A percentile compares a stretch with the other conserved stretches of the same genome.
phyloP scores from a whole-genome alignment of 2,329 filamentous ascomycete species.

The Myrmaecium sp. region DNA sequence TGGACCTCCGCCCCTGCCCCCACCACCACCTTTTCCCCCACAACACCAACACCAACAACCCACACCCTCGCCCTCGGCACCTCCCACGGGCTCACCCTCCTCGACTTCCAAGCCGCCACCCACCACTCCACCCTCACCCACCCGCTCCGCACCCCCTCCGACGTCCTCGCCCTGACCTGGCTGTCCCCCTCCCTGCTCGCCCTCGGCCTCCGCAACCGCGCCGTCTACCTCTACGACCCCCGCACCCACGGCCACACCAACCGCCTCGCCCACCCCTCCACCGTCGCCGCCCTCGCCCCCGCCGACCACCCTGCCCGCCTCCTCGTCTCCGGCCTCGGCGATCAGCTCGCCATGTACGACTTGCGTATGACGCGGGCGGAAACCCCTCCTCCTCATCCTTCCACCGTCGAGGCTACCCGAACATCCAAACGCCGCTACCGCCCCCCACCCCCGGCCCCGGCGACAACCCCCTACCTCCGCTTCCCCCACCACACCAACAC shows the following conservation, averaged over 20 bases:
- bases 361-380: constrained; percentile 11
- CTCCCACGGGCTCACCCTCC: constrained; percentile 9
- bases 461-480: neutral
- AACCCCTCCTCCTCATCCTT: neutral
- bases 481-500: neutral
- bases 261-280: constrained; percentile 12
- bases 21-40: constrained; percentile 6
- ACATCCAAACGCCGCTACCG: neutral
- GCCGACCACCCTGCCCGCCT: constrained; percentile 13
- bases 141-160: constrained; percentile 6
- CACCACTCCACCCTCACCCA: no score
- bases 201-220: constrained; percentile 16
- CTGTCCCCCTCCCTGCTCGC: constrained; percentile 14
- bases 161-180: constrained; percentile 19
- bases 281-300: constrained; percentile 10
- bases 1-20: constrained; percentile 13
- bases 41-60: constrained; percentile 8
- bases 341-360: constrained; percentile 16
- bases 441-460: neutral
- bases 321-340: constrained; percentile 12
- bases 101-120: constrained; percentile 10
- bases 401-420: neutral
- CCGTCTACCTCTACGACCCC: constrained; percentile 16
- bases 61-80: constrained; percentile 18
- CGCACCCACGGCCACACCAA: constrained; percentile 11